Evolutionary conservation across 768 basidiomycete genomes (phyloP), one percentile per base, ranked within the genome.

Genomic region (Boletus sp.): DNA sequence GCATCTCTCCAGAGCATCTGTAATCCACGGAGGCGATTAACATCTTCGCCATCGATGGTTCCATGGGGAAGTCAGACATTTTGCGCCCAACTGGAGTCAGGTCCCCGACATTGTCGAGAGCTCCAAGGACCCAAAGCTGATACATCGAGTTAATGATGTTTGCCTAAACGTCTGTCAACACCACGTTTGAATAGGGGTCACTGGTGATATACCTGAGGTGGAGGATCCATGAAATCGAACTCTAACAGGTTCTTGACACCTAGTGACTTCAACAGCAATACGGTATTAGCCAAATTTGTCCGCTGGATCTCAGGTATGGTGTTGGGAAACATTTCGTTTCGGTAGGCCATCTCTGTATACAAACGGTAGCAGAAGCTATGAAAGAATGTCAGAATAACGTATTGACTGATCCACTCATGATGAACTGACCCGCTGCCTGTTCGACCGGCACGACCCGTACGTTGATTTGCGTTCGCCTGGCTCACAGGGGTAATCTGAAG

Each of bases 221-320:
- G 97, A n/a, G 97, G 97, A 69, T 99, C 97, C 97, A 99, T 98
- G 68, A 99, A 99, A 72, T 98, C 96, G 66, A 98, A 99, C 72
- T 99, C 96, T 21, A 99, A 80, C 39, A 98, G 73, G 68, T 98
- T 93, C 77, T 97, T 97, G 39, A 99, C 97, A 10, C 97, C 96
- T 6, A 99, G 78, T 4, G 95, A 95, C 69, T 98, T 99, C 54
- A 99, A 79, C 35, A 98, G 73, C 21, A 98, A 73, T 0, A 98
- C 97, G 0, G 96, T 99, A 65, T 99, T 98, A 19, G 97, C 95
- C 52, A 99, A 72, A 72, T 99, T 98, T 10, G 97, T 99, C 43
- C 97, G 79, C 70, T 99, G 97, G 51, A 99, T 99, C 74, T 99
- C 97, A 3, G 97, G 97, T 59, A 99, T 98, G 29, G 92, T 98